These are phyloP conservation scores for Gigaspora rosea DNA, from an alignment of 192 early-diverging fungal genomes.

Conservation along the genomic window DNA sequence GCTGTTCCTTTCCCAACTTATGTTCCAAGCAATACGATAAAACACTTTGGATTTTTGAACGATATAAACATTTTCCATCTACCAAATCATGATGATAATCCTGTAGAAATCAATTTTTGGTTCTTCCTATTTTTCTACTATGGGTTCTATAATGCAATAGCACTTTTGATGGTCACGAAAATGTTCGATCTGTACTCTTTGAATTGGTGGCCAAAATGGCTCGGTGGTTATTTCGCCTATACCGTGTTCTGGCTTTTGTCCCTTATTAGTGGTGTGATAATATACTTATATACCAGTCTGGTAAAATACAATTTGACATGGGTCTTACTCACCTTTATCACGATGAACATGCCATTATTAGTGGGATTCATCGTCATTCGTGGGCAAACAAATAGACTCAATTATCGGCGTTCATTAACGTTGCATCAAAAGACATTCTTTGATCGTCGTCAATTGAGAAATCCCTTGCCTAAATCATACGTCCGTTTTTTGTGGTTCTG, in stretches of 20 bases:
- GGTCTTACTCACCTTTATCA: slow-evolving; percentile 71
- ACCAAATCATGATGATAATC: slow-evolving; percentile 26
- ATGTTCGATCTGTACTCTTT: slow-evolving; percentile 77
- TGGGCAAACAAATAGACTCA: slow-evolving; percentile 48
- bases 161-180: slow-evolving; percentile 71
- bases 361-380: slow-evolving; percentile 60
- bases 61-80: slow-evolving; percentile 22
- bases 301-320: slow-evolving; percentile 63
- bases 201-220: slow-evolving; percentile 75
- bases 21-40: slow-evolving; percentile 22
- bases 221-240: slow-evolving; percentile 66
- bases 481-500: slow-evolving; percentile 79
- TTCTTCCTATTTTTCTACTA: slow-evolving; percentile 79
- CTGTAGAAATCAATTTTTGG: slow-evolving; percentile 72
- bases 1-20: slow-evolving; percentile 57
- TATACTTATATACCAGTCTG: slow-evolving; percentile 57
- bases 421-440: slow-evolving; percentile 61
- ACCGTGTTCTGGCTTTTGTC: slow-evolving; percentile 68
- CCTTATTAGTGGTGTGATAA: slow-evolving; percentile 55
- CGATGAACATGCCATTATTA: slow-evolving; percentile 69
- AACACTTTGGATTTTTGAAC: background rate
- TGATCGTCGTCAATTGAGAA: slow-evolving; percentile 30
- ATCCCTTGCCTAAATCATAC: slow-evolving; percentile 68
- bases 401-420: slow-evolving; percentile 50
- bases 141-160: slow-evolving; percentile 74